Conservation (phyloP, 345 rosid species). For the Pistacia integerrima region DNA sequence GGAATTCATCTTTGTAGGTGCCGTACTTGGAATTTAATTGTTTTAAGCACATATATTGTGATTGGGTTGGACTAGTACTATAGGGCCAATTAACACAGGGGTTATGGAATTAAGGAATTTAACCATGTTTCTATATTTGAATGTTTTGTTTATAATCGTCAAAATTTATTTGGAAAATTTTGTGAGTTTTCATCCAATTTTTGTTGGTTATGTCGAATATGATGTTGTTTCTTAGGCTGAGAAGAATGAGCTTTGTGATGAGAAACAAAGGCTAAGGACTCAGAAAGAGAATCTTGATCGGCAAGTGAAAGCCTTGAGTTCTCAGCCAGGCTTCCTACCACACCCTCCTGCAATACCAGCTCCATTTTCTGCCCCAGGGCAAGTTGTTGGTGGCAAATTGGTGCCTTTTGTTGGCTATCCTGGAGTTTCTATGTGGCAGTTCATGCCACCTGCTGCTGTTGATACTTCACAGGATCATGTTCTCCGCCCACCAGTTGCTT, state of each 20-base stretch:
- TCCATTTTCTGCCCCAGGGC: conserved; percentile 42
- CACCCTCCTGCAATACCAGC: conserved; percentile 36
- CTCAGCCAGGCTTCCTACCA: conserved; percentile 48
- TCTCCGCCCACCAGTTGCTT: conserved; percentile 60
- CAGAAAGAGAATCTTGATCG: conserved; percentile 81
- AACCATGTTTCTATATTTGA: not conserved
- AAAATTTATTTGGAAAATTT: not conserved
- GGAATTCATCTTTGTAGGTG: not conserved
- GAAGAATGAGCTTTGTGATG: conserved; percentile 79
- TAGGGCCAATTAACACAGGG: not conserved
- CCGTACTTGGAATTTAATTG: too few species aligned
- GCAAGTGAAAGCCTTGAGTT: conserved; percentile 47
- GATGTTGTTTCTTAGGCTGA: conserved; percentile 45
- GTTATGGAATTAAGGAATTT: not conserved
- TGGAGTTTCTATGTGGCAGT: conserved; percentile 62
- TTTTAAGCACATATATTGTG: not conserved
- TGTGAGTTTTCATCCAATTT: not conserved
- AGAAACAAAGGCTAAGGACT: conserved; percentile 77
- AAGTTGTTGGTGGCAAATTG: conserved; percentile 52
- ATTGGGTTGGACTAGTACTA: not conserved
- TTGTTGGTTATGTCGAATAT: conserved; percentile 3
- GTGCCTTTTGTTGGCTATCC: conserved; percentile 57
- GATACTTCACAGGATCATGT: conserved; percentile 65
- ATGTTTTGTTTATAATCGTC: not conserved
- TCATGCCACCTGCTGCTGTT: conserved; percentile 55